A percentile compares a stretch with the other conserved stretches of the same genome.
Evolutionary conservation across 257 asterid genomes (phyloP).

Genomic region (Plantago elongata): DNA sequence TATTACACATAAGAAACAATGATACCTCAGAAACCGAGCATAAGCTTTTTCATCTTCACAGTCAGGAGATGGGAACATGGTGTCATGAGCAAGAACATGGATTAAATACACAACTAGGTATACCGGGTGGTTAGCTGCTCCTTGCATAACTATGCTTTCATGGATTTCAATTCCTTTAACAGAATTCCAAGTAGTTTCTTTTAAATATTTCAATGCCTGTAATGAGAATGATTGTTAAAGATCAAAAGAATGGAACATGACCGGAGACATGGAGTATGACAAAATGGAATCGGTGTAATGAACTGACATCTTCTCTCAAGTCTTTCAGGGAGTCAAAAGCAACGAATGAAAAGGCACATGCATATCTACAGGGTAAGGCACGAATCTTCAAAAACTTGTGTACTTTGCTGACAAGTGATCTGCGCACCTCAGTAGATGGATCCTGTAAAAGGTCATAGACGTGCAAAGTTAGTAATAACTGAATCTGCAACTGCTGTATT

Average conservation of each 20-base stretch:
- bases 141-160: slow-evolving; percentile 34
- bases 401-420: slow-evolving; percentile 56
- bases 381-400: slow-evolving; percentile 53
- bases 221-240: slow-evolving; percentile 20
- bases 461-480: slow-evolving; percentile 10
- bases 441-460: slow-evolving; percentile 45
- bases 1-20: slow-evolving; percentile 16
- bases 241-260: slow-evolving; percentile 14
- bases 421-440: slow-evolving; percentile 40
- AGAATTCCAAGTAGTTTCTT: slow-evolving; percentile 43
- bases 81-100: slow-evolving; percentile 74
- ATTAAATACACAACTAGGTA: slow-evolving; percentile 67
- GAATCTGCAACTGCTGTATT: neutral
- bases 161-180: slow-evolving; percentile 43
- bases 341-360: slow-evolving; percentile 70
- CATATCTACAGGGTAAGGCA: slow-evolving; percentile 69
- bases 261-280: slow-evolving; percentile 17
- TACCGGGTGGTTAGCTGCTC: slow-evolving; percentile 52
- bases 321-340: slow-evolving; percentile 47
- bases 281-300: slow-evolving; percentile 10
- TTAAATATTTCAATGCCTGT: slow-evolving; percentile 57
- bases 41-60: slow-evolving; percentile 47
- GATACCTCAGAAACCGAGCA: slow-evolving; percentile 62
- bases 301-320: slow-evolving; percentile 53
- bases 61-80: slow-evolving; percentile 53